Conservation (phyloP, 1,284 basidiomycete species). For the Cutaneotrichosporon daszewskae region DNA sequence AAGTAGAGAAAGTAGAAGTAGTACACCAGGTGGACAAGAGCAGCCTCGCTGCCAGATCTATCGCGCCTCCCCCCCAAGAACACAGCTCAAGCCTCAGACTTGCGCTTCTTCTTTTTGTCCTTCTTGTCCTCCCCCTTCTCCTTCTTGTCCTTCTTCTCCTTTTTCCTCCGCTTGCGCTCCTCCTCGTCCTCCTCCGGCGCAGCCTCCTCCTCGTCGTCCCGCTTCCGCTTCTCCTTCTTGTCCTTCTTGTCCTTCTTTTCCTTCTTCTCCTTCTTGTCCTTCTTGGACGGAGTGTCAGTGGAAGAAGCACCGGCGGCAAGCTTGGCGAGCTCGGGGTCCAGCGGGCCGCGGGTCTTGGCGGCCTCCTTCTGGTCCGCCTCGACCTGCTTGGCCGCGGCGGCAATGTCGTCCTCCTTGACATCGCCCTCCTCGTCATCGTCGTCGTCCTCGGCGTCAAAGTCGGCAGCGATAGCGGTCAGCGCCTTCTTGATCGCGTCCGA, state of each 20-base stretch:
- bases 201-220: constrained; percentile 9
- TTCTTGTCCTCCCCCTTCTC: constrained; percentile 25
- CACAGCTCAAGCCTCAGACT: background rate
- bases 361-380: constrained; percentile 52
- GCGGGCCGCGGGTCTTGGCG: constrained; percentile 19
- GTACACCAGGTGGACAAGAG: constrained; percentile 11
- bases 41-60: constrained; percentile 2
- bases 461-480: constrained; percentile 64
- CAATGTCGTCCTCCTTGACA: constrained; percentile 48
- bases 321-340: constrained; percentile 44
- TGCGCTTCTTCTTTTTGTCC: constrained; percentile 21
- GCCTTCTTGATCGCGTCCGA: constrained; percentile 85
- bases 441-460: constrained; percentile 62
- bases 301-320: constrained; percentile 20
- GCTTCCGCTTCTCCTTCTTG: constrained; percentile 44
- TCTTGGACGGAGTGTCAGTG: constrained; percentile 26
- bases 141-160: constrained; percentile 31
- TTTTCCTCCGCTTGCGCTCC: constrained; percentile 31
- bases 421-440: constrained; percentile 57
- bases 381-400: constrained; percentile 47
- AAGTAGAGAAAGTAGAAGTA: constrained; percentile 6
- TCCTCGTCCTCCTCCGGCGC: constrained; percentile 19
- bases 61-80: constrained; percentile 1
- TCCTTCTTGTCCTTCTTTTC: constrained; percentile 77
- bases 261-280: constrained; percentile 43